phyloP scores from a whole-genome alignment of 352 stramenopile genomes.

The Blastocystis sp. region DNA sequence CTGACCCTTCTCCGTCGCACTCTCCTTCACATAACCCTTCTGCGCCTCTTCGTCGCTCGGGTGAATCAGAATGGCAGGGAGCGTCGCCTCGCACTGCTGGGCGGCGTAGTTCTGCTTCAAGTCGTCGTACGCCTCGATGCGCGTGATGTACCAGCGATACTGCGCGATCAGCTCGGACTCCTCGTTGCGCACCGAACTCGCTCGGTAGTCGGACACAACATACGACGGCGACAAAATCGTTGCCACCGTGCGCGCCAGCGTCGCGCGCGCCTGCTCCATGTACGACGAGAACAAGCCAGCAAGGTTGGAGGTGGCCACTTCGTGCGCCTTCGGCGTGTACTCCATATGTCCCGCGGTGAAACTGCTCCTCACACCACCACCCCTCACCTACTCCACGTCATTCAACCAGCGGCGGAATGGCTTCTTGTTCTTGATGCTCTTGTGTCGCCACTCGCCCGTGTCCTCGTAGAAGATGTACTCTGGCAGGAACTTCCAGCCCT shows the following conservation, averaged over 20 bases:
- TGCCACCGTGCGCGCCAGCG: neutral
- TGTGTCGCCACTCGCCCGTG: conserved; percentile 90
- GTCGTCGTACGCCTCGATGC: conserved; percentile 52
- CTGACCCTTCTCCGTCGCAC: neutral
- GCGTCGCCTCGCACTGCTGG: neutral
- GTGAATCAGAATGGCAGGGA: conserved; percentile 24
- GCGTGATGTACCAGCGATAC: conserved; percentile 61
- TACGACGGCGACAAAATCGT: neutral
- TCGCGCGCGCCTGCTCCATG: neutral
- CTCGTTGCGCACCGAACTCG: conserved; percentile 21
- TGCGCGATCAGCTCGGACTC: conserved; percentile 11
- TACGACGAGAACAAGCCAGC: neutral
- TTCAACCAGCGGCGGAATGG: conserved; percentile 78
- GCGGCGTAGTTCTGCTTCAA: neutral
- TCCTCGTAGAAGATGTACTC: conserved; percentile 91
- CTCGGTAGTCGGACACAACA: conserved; percentile 38
- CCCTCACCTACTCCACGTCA: conserved; percentile 11
- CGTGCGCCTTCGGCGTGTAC: conserved; percentile 38
- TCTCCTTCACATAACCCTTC: neutral
- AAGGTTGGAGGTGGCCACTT: neutral
- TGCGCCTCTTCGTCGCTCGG: conserved; percentile 1
- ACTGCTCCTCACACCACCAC: neutral
- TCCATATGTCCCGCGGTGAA: neutral
- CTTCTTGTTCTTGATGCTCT: conserved; percentile 80
- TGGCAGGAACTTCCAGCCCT: conserved; percentile 90